Evolutionary conservation across 257 asterid genomes (phyloP), one percentile per base, ranked within the genome.

Genomic region (Przewalskia tangutica): DNA sequence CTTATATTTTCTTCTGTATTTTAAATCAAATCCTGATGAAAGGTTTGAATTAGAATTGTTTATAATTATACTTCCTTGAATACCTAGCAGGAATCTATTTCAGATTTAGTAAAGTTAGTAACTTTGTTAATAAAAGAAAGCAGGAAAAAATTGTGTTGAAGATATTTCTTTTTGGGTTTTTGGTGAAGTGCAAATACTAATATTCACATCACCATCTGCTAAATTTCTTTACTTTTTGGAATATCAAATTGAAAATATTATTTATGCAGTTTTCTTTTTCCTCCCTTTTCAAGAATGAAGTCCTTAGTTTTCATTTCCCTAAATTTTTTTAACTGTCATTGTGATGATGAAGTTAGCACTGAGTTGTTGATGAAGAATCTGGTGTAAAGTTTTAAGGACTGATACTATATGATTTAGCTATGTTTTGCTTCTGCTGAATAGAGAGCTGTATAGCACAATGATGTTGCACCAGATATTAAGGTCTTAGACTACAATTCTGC

Each of bases 351-450:
- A 51, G 56, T 51, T 23, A 32, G 16, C 32, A 62, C 14, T 51
- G 56, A 51, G 56, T 51, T 51, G 56, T 12, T 51, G 56, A 51
- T 51, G 12, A 51, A 11, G 17, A 51, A 51, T 38, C 14, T 10
- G 54, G 14, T 50, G 89, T 87, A 86, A 83, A 68, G 82, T 73
- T 82, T 16, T 85, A 62, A 86, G 80, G 56, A 32, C 81, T 88
- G 67, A 82, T 27, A 27, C 32, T 79, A 10, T 3, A 50, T 9
- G 14, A 50, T 50, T 50, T 50, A 50, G 14, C 14, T 3, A 50
- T 50, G 14, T 50, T 50, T 50, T 40, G 20, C 12, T 23, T 2
- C 50, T 70, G 55, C 14, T 17, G 8, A 8, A 38, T 51, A 42
- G 4, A 32, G 16, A 66, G 81, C 80, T 62, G 65, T 81, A 34